Conservation (phyloP, 257 asterid genomes). For the Thymus mandschuricus region DNA sequence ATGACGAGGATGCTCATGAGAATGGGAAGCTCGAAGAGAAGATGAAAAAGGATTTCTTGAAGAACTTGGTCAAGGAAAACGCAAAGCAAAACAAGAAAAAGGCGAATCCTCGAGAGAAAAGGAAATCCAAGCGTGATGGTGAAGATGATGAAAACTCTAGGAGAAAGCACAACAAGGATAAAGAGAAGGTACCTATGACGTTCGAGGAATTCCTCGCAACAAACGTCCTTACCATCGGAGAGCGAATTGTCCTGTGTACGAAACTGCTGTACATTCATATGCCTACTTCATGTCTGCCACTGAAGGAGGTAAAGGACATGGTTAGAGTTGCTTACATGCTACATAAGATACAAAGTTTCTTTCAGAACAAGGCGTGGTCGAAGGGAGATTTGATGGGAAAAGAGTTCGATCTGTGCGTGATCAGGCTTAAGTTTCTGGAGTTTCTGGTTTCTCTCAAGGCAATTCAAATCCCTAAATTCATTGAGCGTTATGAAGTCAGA, state of each 20-base stretch:
- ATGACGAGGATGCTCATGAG: conserved; percentile 20
- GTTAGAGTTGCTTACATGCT: conserved; percentile 38
- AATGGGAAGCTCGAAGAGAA: not conserved
- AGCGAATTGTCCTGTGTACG: conserved; percentile 36
- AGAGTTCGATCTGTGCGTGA: conserved; percentile 1
- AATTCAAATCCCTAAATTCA: conserved; percentile 34
- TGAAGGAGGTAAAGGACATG: conserved; percentile 44
- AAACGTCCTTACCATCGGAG: conserved; percentile 20
- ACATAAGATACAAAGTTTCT: conserved; percentile 32
- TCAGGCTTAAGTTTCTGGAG: conserved; percentile 40
- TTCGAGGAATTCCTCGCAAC: conserved; percentile 58
- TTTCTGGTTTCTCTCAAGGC: conserved; percentile 39
- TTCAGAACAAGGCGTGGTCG: conserved; percentile 29
- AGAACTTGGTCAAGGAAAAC: conserved; percentile 39
- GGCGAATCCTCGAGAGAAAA: not conserved
- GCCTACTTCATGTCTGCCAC: conserved; percentile 54
- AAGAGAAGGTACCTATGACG: conserved; percentile 27
- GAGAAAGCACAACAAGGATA: not conserved
- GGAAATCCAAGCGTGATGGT: not conserved
- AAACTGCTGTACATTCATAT: conserved; percentile 42
- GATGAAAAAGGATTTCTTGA: conserved; percentile 30
- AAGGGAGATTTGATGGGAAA: conserved; percentile 31
- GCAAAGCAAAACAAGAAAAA: conserved; percentile 38
- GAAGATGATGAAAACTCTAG: not conserved
- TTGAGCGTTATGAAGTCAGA: conserved; percentile 17